Conservation (phyloP, 805 yeast species). For the Spathaspora boniae region DNA sequence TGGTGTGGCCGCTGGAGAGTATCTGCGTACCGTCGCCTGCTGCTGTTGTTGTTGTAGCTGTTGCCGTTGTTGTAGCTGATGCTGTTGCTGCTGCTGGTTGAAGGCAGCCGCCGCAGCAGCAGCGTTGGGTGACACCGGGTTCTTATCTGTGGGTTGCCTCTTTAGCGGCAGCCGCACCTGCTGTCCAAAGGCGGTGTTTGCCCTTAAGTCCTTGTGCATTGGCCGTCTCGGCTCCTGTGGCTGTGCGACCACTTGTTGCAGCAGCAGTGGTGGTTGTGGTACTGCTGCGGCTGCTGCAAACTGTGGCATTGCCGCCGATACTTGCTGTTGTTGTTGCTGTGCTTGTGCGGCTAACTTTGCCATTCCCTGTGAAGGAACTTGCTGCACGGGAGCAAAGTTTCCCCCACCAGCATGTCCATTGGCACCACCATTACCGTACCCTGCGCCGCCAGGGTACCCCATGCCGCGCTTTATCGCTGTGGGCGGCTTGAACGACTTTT, state of each 20-base stretch:
- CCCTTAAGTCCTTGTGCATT: constrained; percentile 3
- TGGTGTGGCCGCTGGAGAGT: neutral
- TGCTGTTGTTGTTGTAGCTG: constrained; percentile 8
- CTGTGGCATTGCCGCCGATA: neutral
- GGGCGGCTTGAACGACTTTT: constrained; percentile 31
- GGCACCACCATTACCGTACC: too few species aligned
- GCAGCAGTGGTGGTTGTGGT: neutral
- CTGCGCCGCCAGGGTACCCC: too few species aligned
- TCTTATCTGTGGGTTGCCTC: constrained; percentile 5
- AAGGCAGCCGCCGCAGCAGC: constrained; percentile 8
- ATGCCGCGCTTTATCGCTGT: constrained; percentile 26
- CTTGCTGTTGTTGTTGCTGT: neutral
- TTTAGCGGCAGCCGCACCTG: constrained; percentile 10
- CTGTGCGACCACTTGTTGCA: neutral
- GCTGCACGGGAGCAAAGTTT: too few species aligned
- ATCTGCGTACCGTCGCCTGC: neutral
- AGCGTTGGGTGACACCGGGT: too few species aligned
- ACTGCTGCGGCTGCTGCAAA: neutral
- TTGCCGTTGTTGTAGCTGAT: constrained; percentile 10
- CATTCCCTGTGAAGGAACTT: neutral
- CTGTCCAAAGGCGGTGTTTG: constrained; percentile 8
- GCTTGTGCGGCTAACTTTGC: neutral
- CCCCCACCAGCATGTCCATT: too few species aligned
- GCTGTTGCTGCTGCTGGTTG: constrained; percentile 9
- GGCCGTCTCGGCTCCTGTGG: neutral